Percentiles rank a stretch among this genome's conserved stretches.
These are phyloP conservation scores for Dryas integrifolia DNA, from an alignment of 331 rosid species.

Conservation along the genomic window DNA sequence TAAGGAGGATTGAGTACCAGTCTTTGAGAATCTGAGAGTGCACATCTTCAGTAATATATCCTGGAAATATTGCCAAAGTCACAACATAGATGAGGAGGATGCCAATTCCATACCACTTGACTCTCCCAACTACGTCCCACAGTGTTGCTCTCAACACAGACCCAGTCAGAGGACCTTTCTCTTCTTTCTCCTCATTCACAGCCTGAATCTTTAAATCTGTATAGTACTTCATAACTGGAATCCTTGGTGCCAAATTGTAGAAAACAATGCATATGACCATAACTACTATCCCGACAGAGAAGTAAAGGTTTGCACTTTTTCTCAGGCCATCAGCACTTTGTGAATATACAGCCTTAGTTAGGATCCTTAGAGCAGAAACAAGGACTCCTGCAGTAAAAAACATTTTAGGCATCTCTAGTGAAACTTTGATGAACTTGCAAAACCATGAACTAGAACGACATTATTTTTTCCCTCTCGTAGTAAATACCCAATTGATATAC, in stretches of 20 bases:
- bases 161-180: slow-evolving; percentile 50
- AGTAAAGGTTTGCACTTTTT: slow-evolving; percentile 82
- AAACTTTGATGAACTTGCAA: not conserved
- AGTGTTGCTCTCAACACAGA: slow-evolving; percentile 61
- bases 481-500: no score
- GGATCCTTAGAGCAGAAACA: slow-evolving; percentile 61
- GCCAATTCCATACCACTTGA: slow-evolving; percentile 80
- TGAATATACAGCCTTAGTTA: slow-evolving; percentile 71
- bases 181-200: slow-evolving; percentile 44
- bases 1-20: slow-evolving; percentile 77
- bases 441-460: not conserved
- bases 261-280: slow-evolving; percentile 59
- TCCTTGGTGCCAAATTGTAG: slow-evolving; percentile 60
- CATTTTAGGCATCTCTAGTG: not conserved
- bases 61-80: slow-evolving; percentile 85
- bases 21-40: slow-evolving; percentile 75
- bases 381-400: slow-evolving; percentile 59
- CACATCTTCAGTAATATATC: slow-evolving; percentile 90
- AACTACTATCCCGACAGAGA: slow-evolving; percentile 62
- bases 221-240: slow-evolving; percentile 81
- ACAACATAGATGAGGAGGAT: slow-evolving; percentile 61
- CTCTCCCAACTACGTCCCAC: slow-evolving; percentile 58
- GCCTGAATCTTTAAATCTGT: slow-evolving; percentile 58
- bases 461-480: no score
- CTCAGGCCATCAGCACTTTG: slow-evolving; percentile 70